Evolutionary conservation across 2,329 filamentous ascomycete genomes (phyloP), one percentile per base, ranked within the genome.

Genomic region (Fusarium keratoplasticum): DNA sequence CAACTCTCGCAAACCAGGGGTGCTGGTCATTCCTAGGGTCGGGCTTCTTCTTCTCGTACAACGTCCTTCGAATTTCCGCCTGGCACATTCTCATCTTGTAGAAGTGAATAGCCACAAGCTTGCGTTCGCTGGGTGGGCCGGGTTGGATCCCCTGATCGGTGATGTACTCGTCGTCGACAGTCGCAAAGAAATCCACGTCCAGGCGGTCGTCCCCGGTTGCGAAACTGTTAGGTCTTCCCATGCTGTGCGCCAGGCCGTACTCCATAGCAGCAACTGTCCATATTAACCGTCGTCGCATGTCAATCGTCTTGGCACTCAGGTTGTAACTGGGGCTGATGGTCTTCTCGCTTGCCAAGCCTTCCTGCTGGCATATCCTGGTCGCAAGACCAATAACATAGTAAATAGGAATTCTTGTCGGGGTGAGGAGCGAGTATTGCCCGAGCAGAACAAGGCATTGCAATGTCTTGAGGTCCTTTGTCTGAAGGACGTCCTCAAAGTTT

Each of bases 351-450:
- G 93, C 92, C 50, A 98, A 86, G 7, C 95, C 95, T 61, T 98
- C 88, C 65, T 97, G 94, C 80, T 98, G 96, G 80, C 94, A 95
- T 60, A 99, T 90, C 74, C 95, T 92, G 18, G 94, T 93, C 9
- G 95, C 95, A 22, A 98, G 89, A 8, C 96, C 96, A 54, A 98
- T 90, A 59, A 98, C 92, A 83, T 97, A 98, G 84, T 98, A 98
- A 22, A 97, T 93, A 18, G 96, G 95, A 6, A 95, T 98, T 69
- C 95, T 88, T 1, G 96, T 98, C 0, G 96, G 96, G 0, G 96
- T 98, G 50, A 98, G 85, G 22, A 98, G 87, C 0, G 96, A 98
- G 82, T 98, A 98, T 78, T 96, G 94, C 2, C 92, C 95, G 76
- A 98, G 93, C 18, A 99, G 85, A 5, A 93, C 89, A 64, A 98